These are phyloP conservation scores for Saussurea involucrata DNA, from an alignment of 129 eudicot species.

Conservation along the genomic window DNA sequence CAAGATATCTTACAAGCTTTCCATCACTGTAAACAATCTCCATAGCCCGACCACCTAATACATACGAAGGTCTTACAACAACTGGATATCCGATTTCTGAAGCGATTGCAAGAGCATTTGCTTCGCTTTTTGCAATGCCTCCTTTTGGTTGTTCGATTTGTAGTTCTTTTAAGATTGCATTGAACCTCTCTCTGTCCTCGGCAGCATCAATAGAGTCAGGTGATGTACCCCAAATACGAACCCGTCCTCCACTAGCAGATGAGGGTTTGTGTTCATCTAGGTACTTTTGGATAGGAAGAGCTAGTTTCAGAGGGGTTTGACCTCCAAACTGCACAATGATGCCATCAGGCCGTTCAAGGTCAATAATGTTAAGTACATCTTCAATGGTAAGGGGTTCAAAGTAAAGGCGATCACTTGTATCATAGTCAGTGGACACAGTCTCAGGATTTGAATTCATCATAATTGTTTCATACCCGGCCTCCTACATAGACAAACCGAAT, in stretches of 20 bases:
- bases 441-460: constrained; percentile 99
- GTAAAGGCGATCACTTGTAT: constrained; percentile 93
- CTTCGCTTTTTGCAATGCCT: constrained; percentile 89
- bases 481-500: constrained; percentile 31
- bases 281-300: constrained; percentile 79
- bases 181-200: constrained; percentile 92
- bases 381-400: constrained; percentile 98
- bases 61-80: constrained; percentile 94
- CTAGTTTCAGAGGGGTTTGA: constrained; percentile 87
- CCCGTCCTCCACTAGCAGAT: constrained; percentile 64
- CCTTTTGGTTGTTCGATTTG: constrained; percentile 92
- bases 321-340: constrained; percentile 99
- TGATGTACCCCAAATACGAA: constrained; percentile 96
- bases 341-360: constrained; percentile 92
- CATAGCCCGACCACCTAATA: constrained; percentile 96
- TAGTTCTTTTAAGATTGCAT: constrained; percentile 73
- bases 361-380: constrained; percentile 86
- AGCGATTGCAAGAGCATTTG: constrained; percentile 87
- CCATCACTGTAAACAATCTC: constrained; percentile 94
- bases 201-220: constrained; percentile 98
- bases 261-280: constrained; percentile 62
- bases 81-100: constrained; percentile 89
- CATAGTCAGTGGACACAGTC: constrained; percentile 95
- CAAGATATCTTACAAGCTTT: constrained; percentile 65
- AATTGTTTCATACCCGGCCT: constrained; percentile 92